Evolutionary conservation across 1,284 basidiomycete species (phyloP).

Genomic region (Trametes pubescens): DNA sequence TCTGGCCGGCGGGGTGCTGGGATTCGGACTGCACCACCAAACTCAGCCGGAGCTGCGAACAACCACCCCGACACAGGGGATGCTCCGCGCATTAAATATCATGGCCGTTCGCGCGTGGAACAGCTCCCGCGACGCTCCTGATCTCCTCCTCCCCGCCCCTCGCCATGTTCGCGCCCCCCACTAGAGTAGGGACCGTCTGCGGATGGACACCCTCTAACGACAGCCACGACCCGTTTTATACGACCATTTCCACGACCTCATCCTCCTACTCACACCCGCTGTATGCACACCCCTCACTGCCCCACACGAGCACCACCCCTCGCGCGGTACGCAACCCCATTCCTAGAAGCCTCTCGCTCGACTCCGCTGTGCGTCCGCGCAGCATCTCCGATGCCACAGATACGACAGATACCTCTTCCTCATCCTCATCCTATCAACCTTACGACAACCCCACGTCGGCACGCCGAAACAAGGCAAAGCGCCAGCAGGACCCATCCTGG

Average conservation of each 20-base stretch:
- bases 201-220: conserved; percentile 32
- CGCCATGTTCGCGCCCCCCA: conserved; percentile 25
- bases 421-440: conserved; percentile 16
- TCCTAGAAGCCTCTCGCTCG: conserved; percentile 29
- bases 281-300: conserved; percentile 10
- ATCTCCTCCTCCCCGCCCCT: conserved; percentile 13
- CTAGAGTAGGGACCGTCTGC: conserved; percentile 29
- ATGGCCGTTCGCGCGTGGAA: conserved; percentile 11
- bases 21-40: conserved; percentile 7
- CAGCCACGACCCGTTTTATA: conserved; percentile 21
- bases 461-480: conserved; percentile 37
- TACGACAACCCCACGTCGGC: conserved; percentile 31
- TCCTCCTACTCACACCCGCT: conserved; percentile 8
- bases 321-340: conserved; percentile 14
- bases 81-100: conserved; percentile 28
- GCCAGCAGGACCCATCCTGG: conserved; percentile 60
- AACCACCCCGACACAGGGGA: conserved; percentile 23
- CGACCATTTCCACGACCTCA: conserved; percentile 18
- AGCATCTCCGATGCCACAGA: conserved; percentile 11
- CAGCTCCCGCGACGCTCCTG: conserved; percentile 30
- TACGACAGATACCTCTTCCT: conserved; percentile 8
- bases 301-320: conserved; percentile 17
- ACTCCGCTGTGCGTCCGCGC: conserved; percentile 18
- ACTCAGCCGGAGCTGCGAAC: conserved; percentile 17
- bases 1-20: conserved; percentile 18